Conservation (phyloP, 2,329 filamentous ascomycete species). For the Alternaria incomplexa region DNA sequence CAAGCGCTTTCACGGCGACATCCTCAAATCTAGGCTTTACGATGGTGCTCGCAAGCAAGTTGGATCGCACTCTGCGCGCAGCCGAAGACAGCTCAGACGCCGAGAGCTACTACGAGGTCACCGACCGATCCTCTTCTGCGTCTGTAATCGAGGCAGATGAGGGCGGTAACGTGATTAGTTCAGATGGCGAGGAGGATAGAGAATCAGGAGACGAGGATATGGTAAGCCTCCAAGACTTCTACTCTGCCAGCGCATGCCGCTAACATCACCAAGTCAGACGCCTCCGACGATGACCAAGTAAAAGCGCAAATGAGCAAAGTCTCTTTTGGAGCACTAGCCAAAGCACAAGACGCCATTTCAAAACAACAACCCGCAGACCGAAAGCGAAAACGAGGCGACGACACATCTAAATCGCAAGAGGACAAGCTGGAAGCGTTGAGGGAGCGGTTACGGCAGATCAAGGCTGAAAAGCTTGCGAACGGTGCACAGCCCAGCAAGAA, state of each 20-base stretch:
- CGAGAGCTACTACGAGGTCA: constrained; percentile 49
- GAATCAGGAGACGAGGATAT: constrained; percentile 37
- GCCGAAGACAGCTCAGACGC: constrained; percentile 46
- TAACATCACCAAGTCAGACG: constrained; percentile 33
- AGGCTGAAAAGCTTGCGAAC: constrained; percentile 46
- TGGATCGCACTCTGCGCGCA: constrained; percentile 45
- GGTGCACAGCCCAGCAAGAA: constrained; percentile 29
- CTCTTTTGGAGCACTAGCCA: constrained; percentile 88
- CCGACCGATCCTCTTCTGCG: constrained; percentile 47
- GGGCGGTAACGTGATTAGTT: constrained; percentile 45
- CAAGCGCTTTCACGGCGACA: not conserved
- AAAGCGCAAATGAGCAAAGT: constrained; percentile 63
- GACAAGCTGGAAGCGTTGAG: constrained; percentile 56
- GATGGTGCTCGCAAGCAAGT: constrained; percentile 46
- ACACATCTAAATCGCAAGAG: constrained; percentile 50
- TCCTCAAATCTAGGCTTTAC: not conserved
- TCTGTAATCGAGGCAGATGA: constrained; percentile 49
- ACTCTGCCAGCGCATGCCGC: not conserved
- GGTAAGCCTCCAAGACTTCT: constrained; percentile 15
- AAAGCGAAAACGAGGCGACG: constrained; percentile 53
- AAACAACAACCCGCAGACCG: constrained; percentile 37
- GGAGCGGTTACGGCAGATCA: constrained; percentile 53
- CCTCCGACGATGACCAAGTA: constrained; percentile 50
- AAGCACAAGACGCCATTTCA: constrained; percentile 76
- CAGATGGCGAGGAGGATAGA: constrained; percentile 36